Evolutionary conservation across 495 filamentous ascomycete genomes (phyloP), one percentile per base, ranked within the genome.

Genomic region (Cercophora newfieldiana): DNA sequence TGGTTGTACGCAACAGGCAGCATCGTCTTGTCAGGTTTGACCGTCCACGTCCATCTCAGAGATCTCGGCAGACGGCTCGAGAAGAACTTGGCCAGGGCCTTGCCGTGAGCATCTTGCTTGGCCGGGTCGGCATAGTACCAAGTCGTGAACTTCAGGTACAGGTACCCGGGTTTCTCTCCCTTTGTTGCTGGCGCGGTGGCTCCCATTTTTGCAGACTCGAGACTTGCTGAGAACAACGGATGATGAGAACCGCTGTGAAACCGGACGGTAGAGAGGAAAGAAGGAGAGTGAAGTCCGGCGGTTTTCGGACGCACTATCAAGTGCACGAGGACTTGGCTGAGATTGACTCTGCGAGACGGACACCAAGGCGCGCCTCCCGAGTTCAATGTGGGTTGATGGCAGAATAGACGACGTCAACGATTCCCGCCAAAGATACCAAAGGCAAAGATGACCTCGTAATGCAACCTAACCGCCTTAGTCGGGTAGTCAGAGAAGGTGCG

Each of bases 121-220:
- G 18, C 7, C 37, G 65, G 65, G 50, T 66, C 59, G 49, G 50
- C 50, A 30, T 66, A 61, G 50, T 61, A 56, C 65, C 65, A 66
- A 30, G 37, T 49, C 58, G 61, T 56, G 58, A 66, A 44, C 33
- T 51, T 28, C n/a, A 62, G 33, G 28, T 8, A 22, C 53, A 61
- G 18, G 47, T 44, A 4, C 50, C n/a, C 50, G 14, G 51, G n/a
- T n/a, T n/a, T 10, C 51, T 55, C 3, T 19, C 18, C 18, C 22
- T 3, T 55, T 4, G 3, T 21, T 7, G 30, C 26, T 7, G n/a
- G n/a, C 28, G 14, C 29, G 30, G 18, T 44, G 2, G 37, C 4
- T 14, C 10, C 10, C 37, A 14, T 44, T 2, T 44, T 44, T 44
- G 37, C 37, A 2, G 37, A 44, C 18, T 44, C 37, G n/a, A n/a